Base-by-base conservation (phyloP, 2,329 filamentous ascomycete genomes). In the Penicillium freii region DNA sequence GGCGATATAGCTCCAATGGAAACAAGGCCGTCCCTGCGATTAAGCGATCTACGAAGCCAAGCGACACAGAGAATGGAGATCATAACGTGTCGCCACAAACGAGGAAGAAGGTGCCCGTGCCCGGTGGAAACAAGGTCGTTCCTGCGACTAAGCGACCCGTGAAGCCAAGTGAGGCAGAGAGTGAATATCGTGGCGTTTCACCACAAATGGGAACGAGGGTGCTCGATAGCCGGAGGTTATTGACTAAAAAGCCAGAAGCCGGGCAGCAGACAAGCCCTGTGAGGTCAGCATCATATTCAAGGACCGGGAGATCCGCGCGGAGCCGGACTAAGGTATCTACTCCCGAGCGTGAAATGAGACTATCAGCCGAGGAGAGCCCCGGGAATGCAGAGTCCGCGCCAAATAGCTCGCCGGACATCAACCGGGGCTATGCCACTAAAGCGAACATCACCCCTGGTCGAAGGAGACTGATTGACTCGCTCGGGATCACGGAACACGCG, bases 401-500 rank as follows among this genome's bases (percentile, higher is more conserved):
- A 25, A 48, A 38, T 3, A 34, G 23, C 19, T 42, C 43, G n/a
- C 43, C 49, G 21, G 38, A 40, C 5, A 45, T n/a, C 23, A 27
- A 47, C 40, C 45, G 43, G 43, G 36, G 21, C 33, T 31, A 40
- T 29, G 25, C 15, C 9, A 34, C 33, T 21, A 31, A 49, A 39
- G 57, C 49, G 33, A 63, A 54, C 29, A 40, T 49, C 31, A 66
- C 66, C n/a, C 63, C 64, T 21, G 59, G 60, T 15, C 70, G 74
- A 39, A 72, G 62, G 55, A 71, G 74, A 51, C 56, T 76, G 34
- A 66, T 76, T 33, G 73, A 77, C 59, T 70, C 70, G 13, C 53
- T 76, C 39, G 64, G 65, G 45, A 51, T 60, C 4, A 57, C 58
- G 21, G 62, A 62, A 42, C 23, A 46, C 15, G 51, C 57, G n/a